Evolutionary conservation across 2,329 filamentous ascomycete genomes (phyloP).

Genomic region (Colletotrichum sp.): DNA sequence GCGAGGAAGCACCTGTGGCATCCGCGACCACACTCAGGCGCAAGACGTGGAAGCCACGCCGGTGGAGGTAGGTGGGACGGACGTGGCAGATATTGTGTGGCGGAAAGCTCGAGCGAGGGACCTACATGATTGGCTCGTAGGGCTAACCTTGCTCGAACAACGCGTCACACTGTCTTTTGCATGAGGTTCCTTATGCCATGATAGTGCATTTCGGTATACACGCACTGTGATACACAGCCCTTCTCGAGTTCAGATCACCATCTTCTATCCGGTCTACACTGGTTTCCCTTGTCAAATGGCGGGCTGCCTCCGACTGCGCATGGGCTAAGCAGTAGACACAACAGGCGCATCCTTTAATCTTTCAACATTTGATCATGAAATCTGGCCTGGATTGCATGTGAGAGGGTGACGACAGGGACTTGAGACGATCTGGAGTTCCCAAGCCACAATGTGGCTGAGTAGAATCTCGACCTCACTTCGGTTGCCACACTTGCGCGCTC

Average conservation of each 20-base stretch:
- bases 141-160: background rate
- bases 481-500: background rate
- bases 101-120: background rate
- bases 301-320: background rate
- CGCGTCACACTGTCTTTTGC: background rate
- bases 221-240: background rate
- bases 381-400: background rate
- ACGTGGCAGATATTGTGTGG: slow-evolving; percentile 17
- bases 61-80: background rate
- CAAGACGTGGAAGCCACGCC: background rate
- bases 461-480: background rate
- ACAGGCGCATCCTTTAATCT: background rate
- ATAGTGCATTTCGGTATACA: background rate
- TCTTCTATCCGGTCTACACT: background rate
- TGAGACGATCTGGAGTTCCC: background rate
- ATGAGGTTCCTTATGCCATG: too few species aligned
- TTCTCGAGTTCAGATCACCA: background rate
- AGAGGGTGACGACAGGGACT: background rate
- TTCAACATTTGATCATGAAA: background rate
- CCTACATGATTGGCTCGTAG: background rate
- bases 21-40: background rate
- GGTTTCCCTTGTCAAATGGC: background rate
- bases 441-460: background rate
- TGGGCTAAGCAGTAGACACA: background rate
- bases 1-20: background rate